phyloP scores from a whole-genome alignment of 371 early-diverging fungal species.

The Apophysomyces elegans region DNA sequence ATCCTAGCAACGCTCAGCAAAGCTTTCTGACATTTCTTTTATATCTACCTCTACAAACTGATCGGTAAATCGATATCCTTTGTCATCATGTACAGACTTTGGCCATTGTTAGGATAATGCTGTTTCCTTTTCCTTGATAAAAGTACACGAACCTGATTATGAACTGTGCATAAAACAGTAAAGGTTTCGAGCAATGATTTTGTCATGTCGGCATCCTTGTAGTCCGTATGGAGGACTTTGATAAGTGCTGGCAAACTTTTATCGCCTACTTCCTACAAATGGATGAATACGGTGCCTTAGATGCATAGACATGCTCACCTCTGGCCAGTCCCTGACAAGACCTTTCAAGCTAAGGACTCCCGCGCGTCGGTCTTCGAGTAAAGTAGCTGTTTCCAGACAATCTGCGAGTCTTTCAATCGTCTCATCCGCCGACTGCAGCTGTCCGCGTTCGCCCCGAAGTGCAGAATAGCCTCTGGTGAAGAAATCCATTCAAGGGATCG shows the following conservation, averaged over 20 bases:
- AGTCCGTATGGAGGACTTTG: slow-evolving; percentile 75
- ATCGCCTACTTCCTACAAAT: slow-evolving; percentile 79
- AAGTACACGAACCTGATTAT: slow-evolving; percentile 30
- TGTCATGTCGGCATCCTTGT: slow-evolving; percentile 80
- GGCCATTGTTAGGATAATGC: not conserved
- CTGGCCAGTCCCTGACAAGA: slow-evolving; percentile 73
- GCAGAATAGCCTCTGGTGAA: slow-evolving; percentile 78
- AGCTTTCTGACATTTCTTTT: not conserved
- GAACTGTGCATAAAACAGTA: slow-evolving; percentile 73
- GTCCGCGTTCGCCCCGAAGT: slow-evolving; percentile 79
- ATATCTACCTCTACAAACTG: slow-evolving; percentile 50
- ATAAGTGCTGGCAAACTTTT: slow-evolving; percentile 77
- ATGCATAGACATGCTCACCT: slow-evolving; percentile 26
- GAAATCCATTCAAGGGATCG: slow-evolving; percentile 70
- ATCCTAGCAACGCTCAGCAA: slow-evolving; percentile 56
- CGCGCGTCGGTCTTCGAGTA: slow-evolving; percentile 89
- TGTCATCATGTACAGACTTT: slow-evolving; percentile 46
- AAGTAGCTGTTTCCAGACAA: slow-evolving; percentile 80
- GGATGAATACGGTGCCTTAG: not conserved
- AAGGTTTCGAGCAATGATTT: slow-evolving; percentile 88
- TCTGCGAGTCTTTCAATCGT: slow-evolving; percentile 89
- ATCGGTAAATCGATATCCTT: slow-evolving; percentile 53
- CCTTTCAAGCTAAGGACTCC: slow-evolving; percentile 88
- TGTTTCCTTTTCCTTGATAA: not conserved
- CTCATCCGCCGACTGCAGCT: slow-evolving; percentile 80